Conservation (phyloP, 805 yeast species). For the Pichia gijzeniarum region DNA sequence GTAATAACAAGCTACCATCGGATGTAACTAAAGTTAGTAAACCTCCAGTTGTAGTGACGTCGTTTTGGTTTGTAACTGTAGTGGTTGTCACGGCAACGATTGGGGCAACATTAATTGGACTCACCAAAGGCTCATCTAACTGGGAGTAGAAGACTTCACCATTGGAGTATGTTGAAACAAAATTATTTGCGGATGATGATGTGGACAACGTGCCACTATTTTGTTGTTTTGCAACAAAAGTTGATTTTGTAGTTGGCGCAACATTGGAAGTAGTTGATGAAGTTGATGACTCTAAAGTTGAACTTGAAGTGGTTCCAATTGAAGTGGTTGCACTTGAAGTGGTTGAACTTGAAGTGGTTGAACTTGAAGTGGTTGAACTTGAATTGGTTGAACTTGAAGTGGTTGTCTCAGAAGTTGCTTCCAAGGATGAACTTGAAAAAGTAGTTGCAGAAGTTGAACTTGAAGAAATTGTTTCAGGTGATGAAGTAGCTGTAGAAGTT, state of each 20-base stretch:
- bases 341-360: not conserved
- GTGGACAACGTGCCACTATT: too few species aligned
- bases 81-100: slow-evolving; percentile 15
- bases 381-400: not conserved
- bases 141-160: slow-evolving; percentile 13
- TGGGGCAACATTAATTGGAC: slow-evolving; percentile 10
- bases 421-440: not conserved
- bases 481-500: not conserved
- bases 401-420: not conserved
- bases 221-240: not conserved
- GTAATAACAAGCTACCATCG: slow-evolving; percentile 6
- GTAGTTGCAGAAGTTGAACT: slow-evolving; percentile 3
- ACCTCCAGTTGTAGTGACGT: slow-evolving; percentile 13
- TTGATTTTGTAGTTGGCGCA: not conserved
- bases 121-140: slow-evolving; percentile 2
- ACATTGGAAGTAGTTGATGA: not conserved
- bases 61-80: slow-evolving; percentile 11
- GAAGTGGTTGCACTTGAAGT: too few species aligned
- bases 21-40: slow-evolving; percentile 8
- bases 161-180: slow-evolving; percentile 10
- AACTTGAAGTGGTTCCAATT: too few species aligned
- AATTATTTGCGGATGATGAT: not conserved
- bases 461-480: not conserved
- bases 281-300: too few species aligned
- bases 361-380: slow-evolving; percentile 1